Base-by-base conservation (phyloP, 1,284 basidiomycete genomes). In the Cutaneotrichosporon mucoides region DNA sequence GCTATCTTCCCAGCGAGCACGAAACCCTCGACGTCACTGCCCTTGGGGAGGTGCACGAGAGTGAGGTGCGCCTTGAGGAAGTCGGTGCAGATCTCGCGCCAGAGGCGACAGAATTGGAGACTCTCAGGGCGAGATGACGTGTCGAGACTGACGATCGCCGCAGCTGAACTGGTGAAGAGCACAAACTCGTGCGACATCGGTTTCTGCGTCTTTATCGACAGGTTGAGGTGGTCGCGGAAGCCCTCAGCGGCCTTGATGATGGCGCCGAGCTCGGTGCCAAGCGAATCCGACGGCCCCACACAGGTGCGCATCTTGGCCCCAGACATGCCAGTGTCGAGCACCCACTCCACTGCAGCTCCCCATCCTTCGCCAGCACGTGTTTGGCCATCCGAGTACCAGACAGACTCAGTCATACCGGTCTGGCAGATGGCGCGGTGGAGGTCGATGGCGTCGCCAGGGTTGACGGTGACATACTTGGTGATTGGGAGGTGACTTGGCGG, bases 301-400 rank as follows among this genome's bases (percentile, higher is more conserved):
- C 68, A 68, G 2, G 68, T 72, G 43, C 76, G 63, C 61, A 76
- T 72, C 61, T 75, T 77, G 16, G 63, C 69, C 6, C 75, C 75
- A 0, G 73, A 74, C 53, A 64, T 66, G 36, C 67, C 67, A 2
- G 64, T 60, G 16, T 71, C 63, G 12, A 71, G 61, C 16, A 71
- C 69, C 76, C 76, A 78, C 60, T 78, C 74, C 8, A 77, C 63
- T 3, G 75, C 76, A 0, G 76, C 69, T 8, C 66, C 75, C 76
- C 76, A 78, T 2, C 72, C 75, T 66, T 77, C 76, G 16, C 75
- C 76, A 0, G 70, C 74, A n/a, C 76, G 67, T 15, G 66, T 70
- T 7, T 71, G 72, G 0, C 72, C 73, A 45, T 74, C 76, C 1
- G 76, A 68, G 61, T 78, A 78, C 71, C 75, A 78, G 7, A 76